Evolutionary conservation across 2,329 filamentous ascomycete species (phyloP).

Genomic region (Trichoderma citrinoviride): DNA sequence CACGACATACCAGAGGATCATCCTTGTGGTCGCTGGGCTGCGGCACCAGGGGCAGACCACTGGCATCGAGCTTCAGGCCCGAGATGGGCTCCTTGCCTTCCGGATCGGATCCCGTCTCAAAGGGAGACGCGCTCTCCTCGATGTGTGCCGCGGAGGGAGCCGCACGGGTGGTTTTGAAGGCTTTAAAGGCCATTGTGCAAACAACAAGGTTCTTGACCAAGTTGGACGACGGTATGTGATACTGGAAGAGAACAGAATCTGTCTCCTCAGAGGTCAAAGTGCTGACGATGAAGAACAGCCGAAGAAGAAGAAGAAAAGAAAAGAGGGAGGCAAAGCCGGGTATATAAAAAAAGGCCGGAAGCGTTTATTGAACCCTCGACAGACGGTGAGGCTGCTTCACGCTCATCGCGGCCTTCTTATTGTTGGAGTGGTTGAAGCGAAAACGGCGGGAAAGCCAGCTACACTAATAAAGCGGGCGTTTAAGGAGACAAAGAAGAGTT

Average conservation of each 20-base stretch:
- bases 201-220: too few relatives aligned
- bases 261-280: background rate
- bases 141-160: slow-evolving; percentile 1
- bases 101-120: background rate
- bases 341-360: background rate
- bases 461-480: too few relatives aligned
- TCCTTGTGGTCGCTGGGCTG: slow-evolving; percentile 18
- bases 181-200: slow-evolving; percentile 3
- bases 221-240: background rate
- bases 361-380: background rate
- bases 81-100: slow-evolving; percentile 10
- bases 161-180: background rate
- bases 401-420: background rate
- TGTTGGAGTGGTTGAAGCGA: background rate
- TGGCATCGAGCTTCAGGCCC: slow-evolving; percentile 5
- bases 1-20: slow-evolving; percentile 10
- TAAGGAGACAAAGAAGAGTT: too few relatives aligned
- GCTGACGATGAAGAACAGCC: background rate
- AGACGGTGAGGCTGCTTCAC: slow-evolving; percentile 8
- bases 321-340: background rate
- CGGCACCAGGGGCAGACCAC: slow-evolving; percentile 8
- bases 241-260: background rate
- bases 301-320: background rate
- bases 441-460: too few relatives aligned
- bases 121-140: slow-evolving; percentile 5